A percentile compares a stretch with the other conserved stretches of the same genome.
These are phyloP conservation scores for Aspergillus coremiiformis DNA, from an alignment of 495 filamentous ascomycete species.

Conservation along the genomic window DNA sequence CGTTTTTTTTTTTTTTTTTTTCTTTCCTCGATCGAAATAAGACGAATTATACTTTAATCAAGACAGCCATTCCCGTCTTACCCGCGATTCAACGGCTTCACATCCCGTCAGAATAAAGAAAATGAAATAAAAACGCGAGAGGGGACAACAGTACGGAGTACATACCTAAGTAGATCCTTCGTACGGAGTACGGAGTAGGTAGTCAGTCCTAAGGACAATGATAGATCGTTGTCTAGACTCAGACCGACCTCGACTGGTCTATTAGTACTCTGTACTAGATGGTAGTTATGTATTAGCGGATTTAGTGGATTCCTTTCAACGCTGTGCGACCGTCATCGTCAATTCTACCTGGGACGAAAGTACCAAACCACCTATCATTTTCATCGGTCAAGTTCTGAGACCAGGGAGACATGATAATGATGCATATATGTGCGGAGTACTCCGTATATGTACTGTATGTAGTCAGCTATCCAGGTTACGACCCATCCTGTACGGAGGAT, in stretches of 20 bases:
- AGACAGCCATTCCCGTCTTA: background rate
- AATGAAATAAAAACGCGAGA: no score
- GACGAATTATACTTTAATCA: background rate
- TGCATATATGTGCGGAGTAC: background rate
- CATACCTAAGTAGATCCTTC: no score
- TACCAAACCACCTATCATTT: constrained; percentile 14
- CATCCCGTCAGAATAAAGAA: no score
- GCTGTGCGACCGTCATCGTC: constrained; percentile 6
- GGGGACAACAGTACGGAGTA: background rate
- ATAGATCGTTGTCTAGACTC: constrained; percentile 19
- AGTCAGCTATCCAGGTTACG: background rate
- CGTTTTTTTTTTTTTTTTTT: constrained; percentile 4
- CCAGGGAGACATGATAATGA: background rate
- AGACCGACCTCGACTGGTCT: constrained; percentile 22
- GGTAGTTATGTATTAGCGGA: constrained; percentile 6
- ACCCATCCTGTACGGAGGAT: background rate
- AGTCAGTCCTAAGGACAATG: no score
- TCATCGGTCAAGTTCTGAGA: constrained; percentile 1
- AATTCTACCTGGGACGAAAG: constrained; percentile 7
- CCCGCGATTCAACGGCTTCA: constrained; percentile 3
- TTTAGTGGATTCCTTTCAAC: constrained; percentile 4
- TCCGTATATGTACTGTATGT: background rate
- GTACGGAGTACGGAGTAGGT: no score
- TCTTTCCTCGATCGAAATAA: background rate
- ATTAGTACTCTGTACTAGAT: constrained; percentile 10